These are phyloP conservation scores for Rhodamnia rubescens DNA, from an alignment of 345 rosid species.

Conservation along the genomic window DNA sequence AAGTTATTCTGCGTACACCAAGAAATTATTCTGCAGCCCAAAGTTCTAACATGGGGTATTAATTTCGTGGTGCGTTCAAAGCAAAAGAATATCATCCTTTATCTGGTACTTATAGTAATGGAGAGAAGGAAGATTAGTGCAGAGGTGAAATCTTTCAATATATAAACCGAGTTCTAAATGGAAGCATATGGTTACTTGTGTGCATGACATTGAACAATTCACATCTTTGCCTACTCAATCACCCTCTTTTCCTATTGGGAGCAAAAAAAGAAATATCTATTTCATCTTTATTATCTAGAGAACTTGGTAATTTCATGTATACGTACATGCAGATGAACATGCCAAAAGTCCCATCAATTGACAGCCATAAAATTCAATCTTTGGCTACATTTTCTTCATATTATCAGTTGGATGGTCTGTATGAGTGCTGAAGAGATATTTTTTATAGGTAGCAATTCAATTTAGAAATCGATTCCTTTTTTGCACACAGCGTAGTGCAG, in stretches of 20 bases:
- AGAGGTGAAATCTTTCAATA: background rate
- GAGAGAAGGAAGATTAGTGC: background rate
- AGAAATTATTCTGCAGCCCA: background rate
- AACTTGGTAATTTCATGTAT: background rate
- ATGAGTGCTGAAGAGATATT: background rate
- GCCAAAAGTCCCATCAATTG: background rate
- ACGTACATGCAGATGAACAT: background rate
- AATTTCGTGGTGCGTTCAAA: background rate
- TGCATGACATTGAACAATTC: background rate
- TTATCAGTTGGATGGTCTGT: background rate
- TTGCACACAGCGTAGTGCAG: background rate
- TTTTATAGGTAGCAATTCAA: background rate
- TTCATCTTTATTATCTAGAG: background rate
- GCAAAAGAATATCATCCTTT: background rate
- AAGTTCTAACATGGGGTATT: background rate
- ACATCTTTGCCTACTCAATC: background rate
- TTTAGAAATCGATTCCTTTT: background rate
- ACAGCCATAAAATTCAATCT: background rate
- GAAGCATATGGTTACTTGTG: background rate
- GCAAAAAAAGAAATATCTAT: background rate
- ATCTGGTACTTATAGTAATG: background rate
- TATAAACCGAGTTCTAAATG: background rate
- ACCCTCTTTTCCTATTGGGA: background rate
- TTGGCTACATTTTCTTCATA: background rate
- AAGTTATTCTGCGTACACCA: background rate